These are phyloP conservation scores for Penicillium bovifimosum DNA, from an alignment of 495 filamentous ascomycete genomes.

Conservation along the genomic window DNA sequence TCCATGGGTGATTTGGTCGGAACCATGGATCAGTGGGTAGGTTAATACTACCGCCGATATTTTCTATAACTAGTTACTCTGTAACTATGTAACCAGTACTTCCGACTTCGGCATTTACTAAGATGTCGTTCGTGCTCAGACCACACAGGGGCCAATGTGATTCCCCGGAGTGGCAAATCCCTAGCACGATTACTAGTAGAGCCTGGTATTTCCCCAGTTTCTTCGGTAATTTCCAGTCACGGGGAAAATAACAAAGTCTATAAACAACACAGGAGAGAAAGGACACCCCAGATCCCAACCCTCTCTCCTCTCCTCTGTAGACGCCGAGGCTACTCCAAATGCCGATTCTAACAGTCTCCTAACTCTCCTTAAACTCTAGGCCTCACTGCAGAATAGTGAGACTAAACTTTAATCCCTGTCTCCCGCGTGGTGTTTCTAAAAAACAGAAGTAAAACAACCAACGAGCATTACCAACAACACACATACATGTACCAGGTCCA, in stretches of 20 bases:
- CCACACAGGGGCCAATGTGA: background rate
- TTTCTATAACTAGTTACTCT: too few species aligned
- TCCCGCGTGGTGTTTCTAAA: constrained; percentile 14
- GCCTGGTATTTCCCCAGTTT: background rate
- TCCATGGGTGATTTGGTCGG: background rate
- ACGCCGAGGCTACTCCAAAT: background rate
- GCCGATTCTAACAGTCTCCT: background rate
- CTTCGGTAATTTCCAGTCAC: background rate
- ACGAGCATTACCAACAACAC: background rate
- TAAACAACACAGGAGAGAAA: background rate
- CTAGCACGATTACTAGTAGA: background rate
- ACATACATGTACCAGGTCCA: background rate
- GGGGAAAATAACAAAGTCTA: background rate
- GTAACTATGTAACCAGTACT: too few species aligned
- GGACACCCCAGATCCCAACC: background rate
- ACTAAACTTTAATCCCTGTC: constrained; percentile 2
- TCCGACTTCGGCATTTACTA: background rate
- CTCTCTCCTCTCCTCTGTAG: background rate
- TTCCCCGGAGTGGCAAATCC: constrained; percentile 4
- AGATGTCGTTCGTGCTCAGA: background rate
- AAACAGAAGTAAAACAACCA: constrained; percentile 7
- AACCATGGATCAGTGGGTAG: background rate
- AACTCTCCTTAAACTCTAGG: too few species aligned
- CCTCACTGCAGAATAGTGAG: background rate
- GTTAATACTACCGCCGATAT: too few species aligned